phyloP scores from a whole-genome alignment of 2,329 filamentous ascomycete species.

The Ramularia endophylla region DNA sequence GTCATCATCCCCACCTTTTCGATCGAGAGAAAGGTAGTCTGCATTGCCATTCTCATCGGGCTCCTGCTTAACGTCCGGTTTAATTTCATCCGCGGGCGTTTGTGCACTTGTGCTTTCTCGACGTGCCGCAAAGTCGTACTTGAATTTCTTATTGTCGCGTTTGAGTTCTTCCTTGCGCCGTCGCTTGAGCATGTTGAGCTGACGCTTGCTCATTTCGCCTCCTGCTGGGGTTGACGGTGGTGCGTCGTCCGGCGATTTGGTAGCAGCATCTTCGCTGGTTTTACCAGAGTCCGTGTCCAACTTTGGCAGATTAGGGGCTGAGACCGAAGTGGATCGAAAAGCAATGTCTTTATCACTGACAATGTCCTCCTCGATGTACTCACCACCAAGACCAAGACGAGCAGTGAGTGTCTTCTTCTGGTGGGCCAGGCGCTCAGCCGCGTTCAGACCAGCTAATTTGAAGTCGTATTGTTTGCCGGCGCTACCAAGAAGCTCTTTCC shows the following conservation, averaged over 20 bases:
- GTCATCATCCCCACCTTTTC: slow-evolving; percentile 75
- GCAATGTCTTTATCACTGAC: slow-evolving; percentile 60
- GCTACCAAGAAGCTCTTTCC: slow-evolving; percentile 76
- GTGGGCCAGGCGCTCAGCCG: slow-evolving; percentile 71
- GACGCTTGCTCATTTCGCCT: slow-evolving; percentile 71
- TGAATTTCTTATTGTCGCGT: slow-evolving; percentile 73
- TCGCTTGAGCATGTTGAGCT: slow-evolving; percentile 89
- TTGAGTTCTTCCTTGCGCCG: slow-evolving; percentile 89
- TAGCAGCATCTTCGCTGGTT: slow-evolving; percentile 16
- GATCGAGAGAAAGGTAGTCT: slow-evolving; percentile 89
- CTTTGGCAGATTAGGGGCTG: slow-evolving; percentile 36
- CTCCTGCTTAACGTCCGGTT: slow-evolving; percentile 53
- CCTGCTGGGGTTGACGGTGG: slow-evolving; percentile 26
- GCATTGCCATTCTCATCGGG: slow-evolving; percentile 44
- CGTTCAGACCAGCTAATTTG: slow-evolving; percentile 72
- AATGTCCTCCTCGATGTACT: slow-evolving; percentile 79
- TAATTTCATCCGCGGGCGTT: slow-evolving; percentile 50
- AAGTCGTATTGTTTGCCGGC: slow-evolving; percentile 79
- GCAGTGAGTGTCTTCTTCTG: slow-evolving; percentile 83
- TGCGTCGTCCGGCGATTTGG: slow-evolving; percentile 28
- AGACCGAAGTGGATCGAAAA: slow-evolving; percentile 34
- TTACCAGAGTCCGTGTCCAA: slow-evolving; percentile 50
- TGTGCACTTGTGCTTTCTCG: slow-evolving; percentile 56
- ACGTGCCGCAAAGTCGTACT: slow-evolving; percentile 69
- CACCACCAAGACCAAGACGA: slow-evolving; percentile 76